Percentiles rank a stretch among this genome's conserved stretches.
Conservation (phyloP, 176 grass and related monocot species). For the Otatea glauca region DNA sequence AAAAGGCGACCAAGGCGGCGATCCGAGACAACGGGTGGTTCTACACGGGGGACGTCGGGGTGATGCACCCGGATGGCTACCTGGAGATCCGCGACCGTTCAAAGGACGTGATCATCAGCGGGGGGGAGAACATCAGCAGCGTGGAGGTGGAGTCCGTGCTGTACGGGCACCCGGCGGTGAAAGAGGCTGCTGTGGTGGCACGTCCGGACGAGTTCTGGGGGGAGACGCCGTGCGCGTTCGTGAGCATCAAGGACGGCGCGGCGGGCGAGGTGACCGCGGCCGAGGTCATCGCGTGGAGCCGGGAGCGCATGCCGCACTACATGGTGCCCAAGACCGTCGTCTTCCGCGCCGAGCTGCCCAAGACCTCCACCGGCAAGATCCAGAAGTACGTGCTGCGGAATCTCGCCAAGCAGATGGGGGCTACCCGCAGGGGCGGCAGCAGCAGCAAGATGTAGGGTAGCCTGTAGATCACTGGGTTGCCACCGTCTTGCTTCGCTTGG, state of each 20-base stretch:
- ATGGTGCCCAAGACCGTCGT: constrained; percentile 84
- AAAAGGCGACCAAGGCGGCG: constrained; percentile 41
- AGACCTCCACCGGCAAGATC: constrained; percentile 88
- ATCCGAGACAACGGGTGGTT: constrained; percentile 70
- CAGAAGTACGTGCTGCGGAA: constrained; percentile 70
- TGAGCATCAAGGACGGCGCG: constrained; percentile 54
- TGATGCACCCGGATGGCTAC: constrained; percentile 87
- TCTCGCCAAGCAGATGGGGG: constrained; percentile 64
- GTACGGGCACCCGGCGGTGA: constrained; percentile 73
- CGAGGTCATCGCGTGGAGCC: constrained; percentile 71
- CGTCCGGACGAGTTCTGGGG: constrained; percentile 79
- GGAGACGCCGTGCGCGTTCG: constrained; percentile 90
- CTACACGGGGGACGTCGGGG: constrained; percentile 80
- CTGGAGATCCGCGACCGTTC: constrained; percentile 82
- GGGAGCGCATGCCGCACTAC: constrained; percentile 76
- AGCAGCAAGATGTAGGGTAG: constrained; percentile 57
- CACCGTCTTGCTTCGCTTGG: not conserved
- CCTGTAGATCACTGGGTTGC: no score
- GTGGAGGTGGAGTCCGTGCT: constrained; percentile 87
- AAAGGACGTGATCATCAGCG: constrained; percentile 97
- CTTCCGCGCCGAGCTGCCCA: constrained; percentile 64
- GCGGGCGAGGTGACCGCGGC: constrained; percentile 37
- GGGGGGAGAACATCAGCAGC: constrained; percentile 94
- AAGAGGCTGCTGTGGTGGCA: constrained; percentile 79
- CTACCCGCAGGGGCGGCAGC: not conserved